phyloP scores from a whole-genome alignment of 371 early-diverging fungal genomes.

The Mucor piriformis region DNA sequence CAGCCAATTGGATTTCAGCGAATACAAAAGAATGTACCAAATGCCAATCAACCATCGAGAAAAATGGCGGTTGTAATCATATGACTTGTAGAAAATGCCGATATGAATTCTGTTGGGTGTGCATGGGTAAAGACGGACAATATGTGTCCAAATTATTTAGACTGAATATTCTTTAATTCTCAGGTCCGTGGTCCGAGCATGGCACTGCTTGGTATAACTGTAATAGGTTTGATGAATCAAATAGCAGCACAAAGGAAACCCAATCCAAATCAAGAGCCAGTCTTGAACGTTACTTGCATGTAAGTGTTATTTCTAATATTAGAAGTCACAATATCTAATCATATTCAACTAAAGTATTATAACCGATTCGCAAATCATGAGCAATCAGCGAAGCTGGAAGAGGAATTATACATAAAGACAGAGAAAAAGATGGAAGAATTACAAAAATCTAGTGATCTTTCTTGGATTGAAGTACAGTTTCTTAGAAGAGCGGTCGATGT shows the following conservation, averaged over 20 bases:
- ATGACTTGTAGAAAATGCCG: conserved; percentile 89
- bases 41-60: conserved; percentile 93
- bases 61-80: conserved; percentile 96
- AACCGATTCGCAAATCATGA: conserved; percentile 96
- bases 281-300: conserved; percentile 93
- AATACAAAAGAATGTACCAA: conserved; percentile 96
- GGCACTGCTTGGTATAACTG: conserved; percentile 89
- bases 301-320: too few relatives aligned
- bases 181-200: conserved; percentile 85
- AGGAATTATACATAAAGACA: conserved; percentile 80
- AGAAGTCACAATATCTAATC: too few relatives aligned
- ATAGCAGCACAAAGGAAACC: conserved; percentile 77
- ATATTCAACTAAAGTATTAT: conserved; percentile 78
- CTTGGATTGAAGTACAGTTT: conserved; percentile 99
- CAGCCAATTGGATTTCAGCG: conserved; percentile 94
- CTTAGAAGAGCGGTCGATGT: conserved; percentile 89
- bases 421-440: conserved; percentile 95
- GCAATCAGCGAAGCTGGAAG: conserved; percentile 88
- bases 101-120: conserved; percentile 90
- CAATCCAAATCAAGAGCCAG: conserved; percentile 74
- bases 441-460: conserved; percentile 83
- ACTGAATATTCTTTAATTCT: not conserved
- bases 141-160: not conserved
- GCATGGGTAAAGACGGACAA: conserved; percentile 60
- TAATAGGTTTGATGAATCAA: conserved; percentile 88